These are phyloP conservation scores for Fraxinus nigra DNA, from an alignment of 305 asterid species.

Conservation along the genomic window DNA sequence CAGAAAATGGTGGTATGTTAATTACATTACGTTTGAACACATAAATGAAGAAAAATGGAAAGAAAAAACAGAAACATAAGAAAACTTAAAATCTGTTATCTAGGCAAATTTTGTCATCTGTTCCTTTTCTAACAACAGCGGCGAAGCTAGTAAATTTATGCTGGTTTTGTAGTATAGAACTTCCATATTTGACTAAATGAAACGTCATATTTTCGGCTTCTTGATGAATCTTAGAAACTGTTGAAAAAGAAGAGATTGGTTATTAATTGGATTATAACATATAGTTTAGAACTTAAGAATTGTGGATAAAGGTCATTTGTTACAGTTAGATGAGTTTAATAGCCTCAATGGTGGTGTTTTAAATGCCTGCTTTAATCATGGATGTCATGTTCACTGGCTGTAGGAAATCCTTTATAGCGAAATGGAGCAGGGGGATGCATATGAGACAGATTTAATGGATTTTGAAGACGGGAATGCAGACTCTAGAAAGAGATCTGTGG, in stretches of 20 bases:
- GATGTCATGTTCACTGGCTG: conserved; percentile 13
- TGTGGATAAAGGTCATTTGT: neutral
- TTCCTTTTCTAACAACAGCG: neutral
- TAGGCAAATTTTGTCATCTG: neutral
- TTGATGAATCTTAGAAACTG: neutral
- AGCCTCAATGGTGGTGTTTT: neutral
- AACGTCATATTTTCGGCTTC: neutral
- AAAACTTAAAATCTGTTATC: neutral
- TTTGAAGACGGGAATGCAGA: conserved; percentile 56
- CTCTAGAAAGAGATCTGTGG: conserved; percentile 52
- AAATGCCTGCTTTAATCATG: neutral
- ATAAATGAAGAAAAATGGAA: neutral
- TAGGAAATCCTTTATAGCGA: conserved; percentile 70
- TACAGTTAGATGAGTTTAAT: neutral
- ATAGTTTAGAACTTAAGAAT: neutral
- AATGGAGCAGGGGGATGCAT: conserved; percentile 62
- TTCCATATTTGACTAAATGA: neutral
- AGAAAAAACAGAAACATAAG: neutral
- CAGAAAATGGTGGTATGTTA: neutral
- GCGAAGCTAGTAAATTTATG: neutral
- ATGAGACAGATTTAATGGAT: conserved; percentile 59
- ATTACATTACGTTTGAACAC: neutral
- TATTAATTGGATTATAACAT: neutral
- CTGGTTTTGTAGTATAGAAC: neutral
- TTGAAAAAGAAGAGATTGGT: neutral